Evolutionary conservation across 768 basidiomycete genomes (phyloP).

Genomic region (Auriculariales sp.): DNA sequence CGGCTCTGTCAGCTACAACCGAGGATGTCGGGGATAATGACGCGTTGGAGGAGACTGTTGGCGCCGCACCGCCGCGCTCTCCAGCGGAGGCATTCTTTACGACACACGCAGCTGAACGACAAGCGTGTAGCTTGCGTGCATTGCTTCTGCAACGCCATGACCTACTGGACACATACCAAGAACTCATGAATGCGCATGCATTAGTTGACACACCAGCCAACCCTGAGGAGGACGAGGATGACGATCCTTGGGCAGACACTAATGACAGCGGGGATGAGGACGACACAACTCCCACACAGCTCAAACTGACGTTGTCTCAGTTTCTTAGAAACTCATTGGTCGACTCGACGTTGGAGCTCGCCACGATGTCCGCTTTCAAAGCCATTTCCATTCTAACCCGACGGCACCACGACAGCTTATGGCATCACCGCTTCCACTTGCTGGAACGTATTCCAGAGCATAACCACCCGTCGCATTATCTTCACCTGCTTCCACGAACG

Average conservation of each 20-base stretch:
- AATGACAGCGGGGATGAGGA: slow-evolving; percentile 14
- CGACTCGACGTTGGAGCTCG: slow-evolving; percentile 47
- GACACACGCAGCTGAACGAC: slow-evolving; percentile 42
- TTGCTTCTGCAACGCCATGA: slow-evolving; percentile 57
- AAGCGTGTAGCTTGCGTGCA: slow-evolving; percentile 48
- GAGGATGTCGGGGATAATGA: slow-evolving; percentile 10
- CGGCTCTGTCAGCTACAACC: slow-evolving; percentile 11
- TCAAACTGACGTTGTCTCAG: slow-evolving; percentile 37
- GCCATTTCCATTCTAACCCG: slow-evolving; percentile 44
- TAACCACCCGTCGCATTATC: slow-evolving; percentile 45
- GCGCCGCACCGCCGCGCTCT: slow-evolving; percentile 7
- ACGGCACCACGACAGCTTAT: slow-evolving; percentile 42
- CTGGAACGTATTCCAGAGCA: slow-evolving; percentile 66
- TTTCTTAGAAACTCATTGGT: slow-evolving; percentile 52
- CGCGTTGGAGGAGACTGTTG: slow-evolving; percentile 9
- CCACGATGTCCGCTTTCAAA: slow-evolving; percentile 41
- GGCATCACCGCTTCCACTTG: slow-evolving; percentile 55
- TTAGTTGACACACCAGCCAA: slow-evolving; percentile 10
- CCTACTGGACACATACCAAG: slow-evolving; percentile 55
- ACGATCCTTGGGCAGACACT: slow-evolving; percentile 58
- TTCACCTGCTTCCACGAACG: slow-evolving; percentile 46
- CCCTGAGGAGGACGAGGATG: slow-evolving; percentile 23
- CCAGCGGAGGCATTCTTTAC: slow-evolving; percentile 36
- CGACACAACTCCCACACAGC: slow-evolving; percentile 15
- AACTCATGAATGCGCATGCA: slow-evolving; percentile 35